A percentile compares a stretch with the other conserved stretches of the same genome.
Conservation (phyloP, 768 basidiomycete genomes). For the Saitozyma podzolica region DNA sequence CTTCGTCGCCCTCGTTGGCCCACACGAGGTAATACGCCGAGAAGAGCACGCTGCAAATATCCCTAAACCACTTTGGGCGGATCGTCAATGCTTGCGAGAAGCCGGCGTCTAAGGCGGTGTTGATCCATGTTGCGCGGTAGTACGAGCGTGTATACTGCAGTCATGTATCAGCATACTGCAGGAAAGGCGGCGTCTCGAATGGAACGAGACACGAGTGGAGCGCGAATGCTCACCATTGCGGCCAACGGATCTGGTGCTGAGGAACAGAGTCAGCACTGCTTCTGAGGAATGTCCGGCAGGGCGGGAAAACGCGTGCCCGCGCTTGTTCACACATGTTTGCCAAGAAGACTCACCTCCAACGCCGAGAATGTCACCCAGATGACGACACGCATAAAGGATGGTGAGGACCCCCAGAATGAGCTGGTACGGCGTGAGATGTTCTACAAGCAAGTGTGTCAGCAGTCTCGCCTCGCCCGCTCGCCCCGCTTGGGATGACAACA, state of each 20-base stretch:
- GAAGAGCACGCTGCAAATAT: constrained; percentile 81
- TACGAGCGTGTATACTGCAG: constrained; percentile 83
- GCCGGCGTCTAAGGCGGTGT: constrained; percentile 90
- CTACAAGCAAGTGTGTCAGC: constrained; percentile 50
- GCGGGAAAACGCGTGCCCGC: too few relatives aligned
- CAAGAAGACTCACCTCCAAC: constrained; percentile 65
- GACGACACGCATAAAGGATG: constrained; percentile 74
- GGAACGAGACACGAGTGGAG: too few relatives aligned
- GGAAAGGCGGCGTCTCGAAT: background rate
- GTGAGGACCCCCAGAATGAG: constrained; percentile 84
- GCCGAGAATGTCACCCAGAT: constrained; percentile 82
- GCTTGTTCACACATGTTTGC: background rate
- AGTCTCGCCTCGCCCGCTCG: background rate
- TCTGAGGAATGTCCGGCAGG: constrained; percentile 1
- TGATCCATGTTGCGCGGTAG: constrained; percentile 94
- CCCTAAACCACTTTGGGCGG: constrained; percentile 84
- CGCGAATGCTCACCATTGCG: constrained; percentile 61
- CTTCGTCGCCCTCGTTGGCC: constrained; percentile 92
- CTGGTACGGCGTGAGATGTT: constrained; percentile 94
- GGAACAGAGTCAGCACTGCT: background rate
- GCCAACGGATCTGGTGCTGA: constrained; percentile 90
- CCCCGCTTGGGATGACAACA: too few relatives aligned
- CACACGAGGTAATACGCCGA: constrained; percentile 85
- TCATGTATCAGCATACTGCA: background rate
- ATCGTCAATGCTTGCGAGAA: constrained; percentile 95